Base-by-base conservation (phyloP, 192 early-diverging fungal genomes). In the Spinellus fusiger region DNA sequence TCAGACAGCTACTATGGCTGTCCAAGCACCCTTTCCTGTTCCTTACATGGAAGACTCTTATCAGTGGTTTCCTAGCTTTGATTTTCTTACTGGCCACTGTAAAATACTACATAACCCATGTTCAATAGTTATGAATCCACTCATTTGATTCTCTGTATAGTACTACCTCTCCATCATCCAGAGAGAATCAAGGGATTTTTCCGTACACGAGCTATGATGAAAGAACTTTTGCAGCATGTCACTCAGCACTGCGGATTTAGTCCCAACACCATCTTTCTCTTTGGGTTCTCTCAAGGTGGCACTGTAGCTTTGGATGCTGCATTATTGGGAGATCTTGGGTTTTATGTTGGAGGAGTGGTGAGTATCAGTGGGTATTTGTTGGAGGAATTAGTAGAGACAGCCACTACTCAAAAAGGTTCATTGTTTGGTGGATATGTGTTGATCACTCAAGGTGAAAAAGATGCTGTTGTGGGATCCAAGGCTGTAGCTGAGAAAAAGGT, bases 251-350 rank as follows among this genome's bases (percentile, higher is more conserved):
- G 77, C 54, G 64, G 70, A n/a, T 84, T 76, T 60, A 49, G 56
- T 0, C 54, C 73, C 5, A 52, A 55, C 32, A 66, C 74, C 22
- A 77, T 89, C 28, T 78, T 83, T 38, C 52, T 91, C 3, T 81
- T 92, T 70, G 90, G 90, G 3, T 92, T 90, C 66, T 80, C 84
- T 10, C 87, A 92, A 44, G 90, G 90, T 33, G 90, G 77, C 2
- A 68, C 74, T 4, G 76, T 81, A 15, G 87, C 87, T 28, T 52
- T 92, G 50, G 86, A 90, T 64, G 13, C 84, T 26, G 84, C 74
- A 0, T 66, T 86, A 8, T 79, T 83, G 49, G 84, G 84, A 22
- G 65, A 62, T 7, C 23, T 60, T 0, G n/a, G n/a, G n/a, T 18
- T 44, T 15, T 59, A 64, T 28, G 46, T 89, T n/a, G 75, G 78